These are phyloP conservation scores for Fusarium miscanthi DNA, from an alignment of 2,329 filamentous ascomycete genomes.

Conservation along the genomic window DNA sequence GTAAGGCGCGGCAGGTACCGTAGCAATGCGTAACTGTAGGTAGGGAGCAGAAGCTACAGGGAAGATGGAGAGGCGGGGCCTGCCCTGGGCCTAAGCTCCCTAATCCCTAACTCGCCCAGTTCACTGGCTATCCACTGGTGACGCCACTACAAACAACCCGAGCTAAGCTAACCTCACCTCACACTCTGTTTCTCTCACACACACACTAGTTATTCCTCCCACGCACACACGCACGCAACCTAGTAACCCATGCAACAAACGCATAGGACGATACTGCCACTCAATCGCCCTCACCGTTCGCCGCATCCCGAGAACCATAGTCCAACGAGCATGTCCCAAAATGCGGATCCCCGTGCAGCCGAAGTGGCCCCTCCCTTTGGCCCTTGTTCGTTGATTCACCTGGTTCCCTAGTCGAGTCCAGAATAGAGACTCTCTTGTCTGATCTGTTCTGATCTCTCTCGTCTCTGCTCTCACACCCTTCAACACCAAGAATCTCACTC, in stretches of 20 bases:
- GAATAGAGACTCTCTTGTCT: conserved; percentile 25
- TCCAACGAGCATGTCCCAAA: conserved; percentile 29
- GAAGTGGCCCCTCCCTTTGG: conserved; percentile 40
- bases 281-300: conserved; percentile 20
- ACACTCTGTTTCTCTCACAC: neutral
- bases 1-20: conserved; percentile 27
- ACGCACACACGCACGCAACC: neutral
- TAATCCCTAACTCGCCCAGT: neutral
- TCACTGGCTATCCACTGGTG: conserved; percentile 21
- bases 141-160: conserved; percentile 33
- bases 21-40: neutral
- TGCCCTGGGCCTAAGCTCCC: conserved; percentile 23
- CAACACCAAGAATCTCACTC: conserved; percentile 23
- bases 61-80: conserved; percentile 14
- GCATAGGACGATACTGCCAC: conserved; percentile 25
- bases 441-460: conserved; percentile 27
- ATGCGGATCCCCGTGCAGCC: conserved; percentile 46
- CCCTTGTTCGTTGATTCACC: conserved; percentile 10
- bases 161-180: conserved; percentile 28
- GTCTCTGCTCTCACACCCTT: conserved; percentile 30
- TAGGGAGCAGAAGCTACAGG: neutral
- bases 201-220: conserved; percentile 11
- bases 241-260: conserved; percentile 4
- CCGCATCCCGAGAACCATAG: conserved; percentile 32
- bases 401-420: conserved; percentile 12